Percentiles rank a stretch among this genome's conserved stretches.
Evolutionary conservation across 164 flowering plant species (phyloP).

Genomic region (Saururus chinensis): DNA sequence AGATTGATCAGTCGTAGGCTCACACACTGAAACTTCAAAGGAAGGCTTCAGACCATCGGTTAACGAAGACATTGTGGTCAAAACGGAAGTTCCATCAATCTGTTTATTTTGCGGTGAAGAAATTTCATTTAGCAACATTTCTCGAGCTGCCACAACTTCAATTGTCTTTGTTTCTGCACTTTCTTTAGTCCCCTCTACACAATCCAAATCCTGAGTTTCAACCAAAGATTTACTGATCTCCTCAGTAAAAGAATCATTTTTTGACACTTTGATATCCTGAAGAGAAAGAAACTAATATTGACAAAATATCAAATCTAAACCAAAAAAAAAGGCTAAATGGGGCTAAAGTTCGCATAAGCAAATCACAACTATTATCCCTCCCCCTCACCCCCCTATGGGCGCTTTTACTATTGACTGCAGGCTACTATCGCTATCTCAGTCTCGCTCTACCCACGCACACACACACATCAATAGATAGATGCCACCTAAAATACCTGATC

Average conservation of each 20-base stretch:
- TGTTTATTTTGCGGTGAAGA: neutral
- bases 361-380: too few species aligned
- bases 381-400: too few species aligned
- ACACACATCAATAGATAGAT: too few species aligned
- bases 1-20: neutral
- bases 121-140: neutral
- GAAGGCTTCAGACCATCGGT: neutral
- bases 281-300: neutral
- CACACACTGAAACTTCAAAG: neutral
- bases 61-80: neutral
- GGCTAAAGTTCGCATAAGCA: neutral
- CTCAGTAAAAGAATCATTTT: neutral
- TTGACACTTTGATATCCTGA: neutral
- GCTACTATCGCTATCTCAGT: too few species aligned
- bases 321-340: neutral
- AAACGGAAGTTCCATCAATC: neutral
- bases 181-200: too few species aligned
- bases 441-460: too few species aligned
- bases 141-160: neutral
- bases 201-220: too few species aligned
- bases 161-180: neutral
- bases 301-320: neutral
- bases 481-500: neutral
- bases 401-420: too few species aligned
- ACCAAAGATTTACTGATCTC: neutral